Evolutionary conservation across 1,284 basidiomycete genomes (phyloP), one percentile per base, ranked within the genome.

Genomic region (Meira nashicola): DNA sequence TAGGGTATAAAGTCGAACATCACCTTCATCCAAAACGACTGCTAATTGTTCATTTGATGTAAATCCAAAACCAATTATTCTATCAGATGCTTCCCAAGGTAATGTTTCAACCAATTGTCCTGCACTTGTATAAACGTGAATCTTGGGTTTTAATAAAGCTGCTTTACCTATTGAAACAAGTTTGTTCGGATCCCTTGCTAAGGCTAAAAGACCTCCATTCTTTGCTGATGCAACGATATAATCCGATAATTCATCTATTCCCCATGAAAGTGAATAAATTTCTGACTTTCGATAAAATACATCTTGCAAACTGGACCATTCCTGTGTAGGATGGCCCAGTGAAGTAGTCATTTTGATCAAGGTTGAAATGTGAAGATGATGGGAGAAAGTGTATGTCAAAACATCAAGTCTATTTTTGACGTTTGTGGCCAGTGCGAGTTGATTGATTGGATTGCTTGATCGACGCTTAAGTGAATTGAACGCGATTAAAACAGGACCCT

Each of bases 1-100:
- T 19, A 96, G 82, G 77, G 93, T 87, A 77, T 97, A 96, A 17
- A 96, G 76, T 43, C 94, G 84, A 76, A 95, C 96, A 9, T 85
- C 83, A 15, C 94, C 94, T 70, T 96, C 92, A 78, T 95, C 92
- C 67, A 92, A 91, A 33, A 98, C 80, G 6, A 94, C 85, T 0
- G 88, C 86, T 39, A 97, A 83, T 54, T 86, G 84, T 70, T 94
- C 90, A 67, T 89, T 86, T 14, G 80, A 65, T 0, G 89, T 89
- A 87, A 90, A 92, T 28, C 90, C 90, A 68, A 92, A 87, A 25
- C 85, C 84, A 55, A 92, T 80, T 57, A 92, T 87, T 71, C 83
- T 55, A 83, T 85, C 73, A 9, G 67, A 64, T 4, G 89, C 86
- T 62, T 92, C 89, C 90, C 90, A 93, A 7, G 74, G 73, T 25